Base-by-base conservation (phyloP, 2,329 filamentous ascomycete genomes). In the Fusarium goolgardi region DNA sequence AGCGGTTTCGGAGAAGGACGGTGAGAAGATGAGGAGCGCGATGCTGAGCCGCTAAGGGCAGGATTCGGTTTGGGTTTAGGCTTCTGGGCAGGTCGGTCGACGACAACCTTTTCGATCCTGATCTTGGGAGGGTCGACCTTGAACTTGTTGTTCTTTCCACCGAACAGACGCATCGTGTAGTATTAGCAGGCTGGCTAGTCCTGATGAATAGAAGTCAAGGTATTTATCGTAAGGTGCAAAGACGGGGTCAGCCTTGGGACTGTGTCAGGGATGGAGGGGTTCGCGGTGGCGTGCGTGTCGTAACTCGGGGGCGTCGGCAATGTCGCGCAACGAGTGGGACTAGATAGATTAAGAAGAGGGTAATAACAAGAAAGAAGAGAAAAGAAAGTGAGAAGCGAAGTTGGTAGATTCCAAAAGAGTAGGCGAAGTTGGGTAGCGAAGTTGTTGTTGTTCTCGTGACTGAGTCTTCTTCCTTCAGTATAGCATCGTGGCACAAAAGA, bases 91-190 rank as follows among this genome's bases (percentile, higher is more conserved):
- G 78, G 72, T 46, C 73, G 72, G 62, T 80, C 80, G 72, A 86
- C 79, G 54, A 81, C 77, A 59, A 86, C 83, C 67, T 83, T 84
- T 74, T 87, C 84, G 71, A 85, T 83, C 63, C 84, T 82, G 70
- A 86, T 81, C 62, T 80, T 81, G 58, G 83, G 81, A 54, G 81
- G 79, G 64, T 84, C 81, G 67, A 81, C 77, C 76, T 86, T 85
- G 77, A 85, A 82, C 73, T 85, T 86, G 65, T 80, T 80, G 61
- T 75, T 76, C 65, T 82, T 82, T 54, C 76, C 77, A 63, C 79
- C 78, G 62, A 82, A 79, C 56, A 82, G 78, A 77, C 76, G 78
- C 78, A 79, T 79, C 63, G 45, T 69, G 68, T 32, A 58, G 40
- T 58, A 57, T 60, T 49, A 66, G 61, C 50, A 54, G 51, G 45